These are phyloP conservation scores for Marasmius tenuissimus DNA, from an alignment of 1,284 basidiomycete species.

Conservation along the genomic window DNA sequence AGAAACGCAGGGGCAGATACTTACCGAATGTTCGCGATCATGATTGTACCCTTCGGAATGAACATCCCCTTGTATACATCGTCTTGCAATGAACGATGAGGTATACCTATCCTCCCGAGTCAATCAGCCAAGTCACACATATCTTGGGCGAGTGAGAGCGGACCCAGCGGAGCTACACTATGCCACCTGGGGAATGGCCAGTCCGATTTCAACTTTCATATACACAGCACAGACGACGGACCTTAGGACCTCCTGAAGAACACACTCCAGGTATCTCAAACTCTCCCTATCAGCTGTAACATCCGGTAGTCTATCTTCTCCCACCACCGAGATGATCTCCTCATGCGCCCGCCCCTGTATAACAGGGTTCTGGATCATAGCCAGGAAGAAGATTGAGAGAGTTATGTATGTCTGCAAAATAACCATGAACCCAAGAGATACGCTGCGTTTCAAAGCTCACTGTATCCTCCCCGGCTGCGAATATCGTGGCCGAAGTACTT, in stretches of 20 bases:
- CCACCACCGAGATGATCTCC: constrained; percentile 11
- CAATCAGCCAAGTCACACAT: not conserved
- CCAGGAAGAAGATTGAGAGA: constrained; percentile 47
- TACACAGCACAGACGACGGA: not conserved
- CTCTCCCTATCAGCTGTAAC: constrained; percentile 7
- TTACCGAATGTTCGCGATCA: constrained; percentile 5
- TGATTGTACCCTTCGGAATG: constrained; percentile 17
- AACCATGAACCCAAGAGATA: not conserved
- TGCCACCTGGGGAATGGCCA: not conserved
- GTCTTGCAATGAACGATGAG: constrained; percentile 5
- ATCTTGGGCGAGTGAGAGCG: not conserved
- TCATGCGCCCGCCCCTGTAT: constrained; percentile 25
- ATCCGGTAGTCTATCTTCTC: constrained; percentile 10
- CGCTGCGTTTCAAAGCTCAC: not conserved
- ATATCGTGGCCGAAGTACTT: not conserved
- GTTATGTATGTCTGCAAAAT: constrained; percentile 40
- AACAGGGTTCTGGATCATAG: constrained; percentile 45
- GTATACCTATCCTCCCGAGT: not conserved
- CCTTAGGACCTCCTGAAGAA: constrained; percentile 14
- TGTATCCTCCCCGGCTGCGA: not conserved
- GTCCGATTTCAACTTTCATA: not conserved
- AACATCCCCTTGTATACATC: constrained; percentile 14
- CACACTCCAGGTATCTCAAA: constrained; percentile 12
- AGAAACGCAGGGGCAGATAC: not conserved
- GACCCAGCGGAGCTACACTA: not conserved